A percentile compares a stretch with the other conserved stretches of the same genome.
These are phyloP conservation scores for Fusarium sp. DNA, from an alignment of 2,329 filamentous ascomycete genomes.

Conservation along the genomic window DNA sequence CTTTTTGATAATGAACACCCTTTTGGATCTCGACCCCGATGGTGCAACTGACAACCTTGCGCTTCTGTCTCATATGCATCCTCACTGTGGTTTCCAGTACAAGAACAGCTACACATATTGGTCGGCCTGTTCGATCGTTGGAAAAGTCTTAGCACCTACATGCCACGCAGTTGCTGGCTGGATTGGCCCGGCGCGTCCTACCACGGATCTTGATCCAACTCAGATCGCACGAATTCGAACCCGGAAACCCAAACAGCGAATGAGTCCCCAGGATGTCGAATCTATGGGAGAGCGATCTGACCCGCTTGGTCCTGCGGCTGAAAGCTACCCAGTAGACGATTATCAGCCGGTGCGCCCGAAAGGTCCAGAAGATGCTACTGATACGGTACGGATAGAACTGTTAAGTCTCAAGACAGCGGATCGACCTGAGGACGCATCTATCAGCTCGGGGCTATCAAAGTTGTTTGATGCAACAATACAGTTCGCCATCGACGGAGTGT, in stretches of 20 bases:
- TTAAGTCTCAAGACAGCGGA: slow-evolving; percentile 69
- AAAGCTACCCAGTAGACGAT: slow-evolving; percentile 74
- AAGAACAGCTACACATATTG: slow-evolving; percentile 81
- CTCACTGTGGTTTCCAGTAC: slow-evolving; percentile 81
- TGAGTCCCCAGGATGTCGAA: slow-evolving; percentile 71
- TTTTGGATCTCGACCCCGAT: slow-evolving; percentile 81
- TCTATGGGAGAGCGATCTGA: slow-evolving; percentile 77
- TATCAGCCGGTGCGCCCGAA: slow-evolving; percentile 71
- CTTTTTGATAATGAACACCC: slow-evolving; percentile 82
- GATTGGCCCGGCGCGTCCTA: slow-evolving; percentile 79
- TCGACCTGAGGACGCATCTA: slow-evolving; percentile 40
- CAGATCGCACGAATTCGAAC: slow-evolving; percentile 79
- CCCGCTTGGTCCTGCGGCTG: slow-evolving; percentile 74
- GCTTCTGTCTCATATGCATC: slow-evolving; percentile 75
- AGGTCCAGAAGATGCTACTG: slow-evolving; percentile 68
- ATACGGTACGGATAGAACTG: slow-evolving; percentile 78
- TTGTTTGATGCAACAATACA: slow-evolving; percentile 72
- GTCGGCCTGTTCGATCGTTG: slow-evolving; percentile 78
- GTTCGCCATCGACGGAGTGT: slow-evolving; percentile 73
- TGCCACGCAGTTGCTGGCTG: slow-evolving; percentile 79
- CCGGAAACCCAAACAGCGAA: slow-evolving; percentile 66
- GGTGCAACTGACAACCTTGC: slow-evolving; percentile 74
- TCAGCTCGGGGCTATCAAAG: slow-evolving; percentile 54
- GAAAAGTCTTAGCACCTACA: slow-evolving; percentile 80
- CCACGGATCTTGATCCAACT: slow-evolving; percentile 73